Conservation (phyloP, 2,329 filamentous ascomycete species). For the Aspergillus fischeri region DNA sequence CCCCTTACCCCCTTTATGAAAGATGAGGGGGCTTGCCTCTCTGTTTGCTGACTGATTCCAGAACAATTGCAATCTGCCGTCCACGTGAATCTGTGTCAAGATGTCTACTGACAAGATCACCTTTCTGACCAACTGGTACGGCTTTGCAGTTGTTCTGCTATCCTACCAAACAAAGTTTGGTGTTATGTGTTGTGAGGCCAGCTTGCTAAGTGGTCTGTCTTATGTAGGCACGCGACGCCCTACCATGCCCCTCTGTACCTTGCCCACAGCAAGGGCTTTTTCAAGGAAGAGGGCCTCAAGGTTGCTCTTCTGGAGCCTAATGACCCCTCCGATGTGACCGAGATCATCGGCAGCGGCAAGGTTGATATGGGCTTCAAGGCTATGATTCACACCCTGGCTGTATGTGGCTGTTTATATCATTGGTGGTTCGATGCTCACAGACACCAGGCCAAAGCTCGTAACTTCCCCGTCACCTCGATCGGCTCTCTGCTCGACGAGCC, state of each 20-base stretch:
- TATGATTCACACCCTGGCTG: constrained; percentile 77
- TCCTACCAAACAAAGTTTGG: not conserved
- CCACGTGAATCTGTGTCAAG: constrained; percentile 43
- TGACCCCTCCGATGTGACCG: constrained; percentile 76
- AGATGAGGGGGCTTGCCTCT: constrained; percentile 12
- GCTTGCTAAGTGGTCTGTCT: constrained; percentile 25
- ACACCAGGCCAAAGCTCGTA: constrained; percentile 66
- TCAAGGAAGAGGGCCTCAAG: constrained; percentile 70
- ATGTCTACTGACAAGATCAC: constrained; percentile 85
- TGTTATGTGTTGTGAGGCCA: constrained; percentile 1
- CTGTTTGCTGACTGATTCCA: constrained; percentile 26
- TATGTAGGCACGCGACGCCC: constrained; percentile 68
- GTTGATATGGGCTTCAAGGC: constrained; percentile 78
- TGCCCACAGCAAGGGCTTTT: constrained; percentile 71
- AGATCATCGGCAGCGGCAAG: constrained; percentile 73
- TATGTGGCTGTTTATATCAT: constrained; percentile 30
- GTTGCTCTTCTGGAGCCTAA: constrained; percentile 74
- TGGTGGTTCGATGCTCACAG: constrained; percentile 5
- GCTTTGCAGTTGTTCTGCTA: constrained; percentile 13
- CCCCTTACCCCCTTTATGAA: constrained; percentile 30
- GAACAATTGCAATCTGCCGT: constrained; percentile 26
- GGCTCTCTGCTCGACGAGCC: constrained; percentile 74
- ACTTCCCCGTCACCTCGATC: constrained; percentile 68
- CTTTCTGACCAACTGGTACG: constrained; percentile 78
- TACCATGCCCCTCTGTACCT: constrained; percentile 77